A percentile compares a stretch with the other conserved stretches of the same genome.
These are phyloP conservation scores for Trypanosoma brucei DNA, from an alignment of 208 protist species.

Conservation along the genomic window DNA sequence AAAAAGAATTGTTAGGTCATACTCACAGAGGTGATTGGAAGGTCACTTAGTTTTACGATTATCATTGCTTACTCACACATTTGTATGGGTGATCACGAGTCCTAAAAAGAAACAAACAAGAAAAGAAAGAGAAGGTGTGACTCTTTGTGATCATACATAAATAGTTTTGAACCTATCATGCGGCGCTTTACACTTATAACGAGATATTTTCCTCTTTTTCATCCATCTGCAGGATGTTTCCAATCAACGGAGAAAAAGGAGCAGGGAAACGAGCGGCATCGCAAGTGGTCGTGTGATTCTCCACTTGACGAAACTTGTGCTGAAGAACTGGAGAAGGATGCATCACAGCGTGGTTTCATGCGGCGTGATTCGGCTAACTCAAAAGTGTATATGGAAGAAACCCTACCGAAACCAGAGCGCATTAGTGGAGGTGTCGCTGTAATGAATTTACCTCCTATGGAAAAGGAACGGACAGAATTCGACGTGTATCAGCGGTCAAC, in stretches of 20 bases:
- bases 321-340: conserved; percentile 45
- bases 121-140: neutral
- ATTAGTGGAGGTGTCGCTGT: conserved; percentile 46
- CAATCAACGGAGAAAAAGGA: neutral
- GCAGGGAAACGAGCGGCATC: neutral
- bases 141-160: neutral
- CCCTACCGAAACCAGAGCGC: conserved; percentile 33
- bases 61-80: too few relatives aligned
- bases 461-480: conserved; percentile 51
- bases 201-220: neutral
- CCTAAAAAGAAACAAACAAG: too few relatives aligned
- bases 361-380: conserved; percentile 47
- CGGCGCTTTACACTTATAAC: neutral
- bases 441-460: conserved; percentile 55
- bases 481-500: conserved; percentile 73
- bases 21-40: too few relatives aligned
- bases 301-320: conserved; percentile 17
- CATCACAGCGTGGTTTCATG: conserved; percentile 43
- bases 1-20: too few relatives aligned
- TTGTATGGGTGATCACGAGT: too few relatives aligned
- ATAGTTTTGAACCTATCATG: neutral
- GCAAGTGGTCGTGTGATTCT: neutral
- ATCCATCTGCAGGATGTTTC: neutral
- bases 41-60: too few relatives aligned
- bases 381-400: conserved; percentile 56